Conservation (phyloP, 2,329 filamentous ascomycete genomes). For the Trichoderma oligosporum region DNA sequence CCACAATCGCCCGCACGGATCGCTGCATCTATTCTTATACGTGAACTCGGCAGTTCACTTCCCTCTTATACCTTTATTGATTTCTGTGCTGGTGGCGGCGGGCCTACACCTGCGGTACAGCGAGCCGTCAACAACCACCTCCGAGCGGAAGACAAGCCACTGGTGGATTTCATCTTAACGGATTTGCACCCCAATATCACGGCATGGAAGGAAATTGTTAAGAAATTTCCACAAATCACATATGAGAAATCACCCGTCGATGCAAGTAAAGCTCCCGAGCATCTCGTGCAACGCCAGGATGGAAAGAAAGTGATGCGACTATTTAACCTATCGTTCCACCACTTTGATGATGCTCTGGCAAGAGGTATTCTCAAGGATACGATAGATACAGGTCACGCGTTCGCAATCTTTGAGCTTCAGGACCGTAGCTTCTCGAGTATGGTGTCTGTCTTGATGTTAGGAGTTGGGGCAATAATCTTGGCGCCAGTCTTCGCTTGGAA, state of each 20-base stretch:
- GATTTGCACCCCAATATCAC: slow-evolving; percentile 62
- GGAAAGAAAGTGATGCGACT: slow-evolving; percentile 59
- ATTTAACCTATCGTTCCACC: slow-evolving; percentile 73
- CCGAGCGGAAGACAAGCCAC: slow-evolving; percentile 23
- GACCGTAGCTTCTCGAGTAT: slow-evolving; percentile 56
- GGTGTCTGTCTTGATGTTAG: slow-evolving; percentile 49
- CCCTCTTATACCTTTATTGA: slow-evolving; percentile 63
- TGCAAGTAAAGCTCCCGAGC: slow-evolving; percentile 56
- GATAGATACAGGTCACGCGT: slow-evolving; percentile 60
- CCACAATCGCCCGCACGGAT: slow-evolving; percentile 54
- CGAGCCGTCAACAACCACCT: slow-evolving; percentile 51
- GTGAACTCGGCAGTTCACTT: slow-evolving; percentile 45
- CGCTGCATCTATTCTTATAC: slow-evolving; percentile 55
- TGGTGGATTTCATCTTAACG: slow-evolving; percentile 59
- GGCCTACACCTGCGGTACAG: slow-evolving; percentile 64
- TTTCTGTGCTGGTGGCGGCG: slow-evolving; percentile 72
- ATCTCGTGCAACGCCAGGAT: slow-evolving; percentile 39
- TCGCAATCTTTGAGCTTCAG: slow-evolving; percentile 73
- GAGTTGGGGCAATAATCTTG: slow-evolving; percentile 47
- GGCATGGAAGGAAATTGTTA: slow-evolving; percentile 54
- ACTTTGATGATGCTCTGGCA: slow-evolving; percentile 52
- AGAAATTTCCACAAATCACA: slow-evolving; percentile 51
- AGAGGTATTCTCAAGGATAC: slow-evolving; percentile 60
- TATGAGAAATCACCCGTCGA: slow-evolving; percentile 62
- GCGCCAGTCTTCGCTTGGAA: slow-evolving; percentile 53